Evolutionary conservation across 2,329 filamentous ascomycete genomes (phyloP).

Genomic region (Monosporascus sp.): DNA sequence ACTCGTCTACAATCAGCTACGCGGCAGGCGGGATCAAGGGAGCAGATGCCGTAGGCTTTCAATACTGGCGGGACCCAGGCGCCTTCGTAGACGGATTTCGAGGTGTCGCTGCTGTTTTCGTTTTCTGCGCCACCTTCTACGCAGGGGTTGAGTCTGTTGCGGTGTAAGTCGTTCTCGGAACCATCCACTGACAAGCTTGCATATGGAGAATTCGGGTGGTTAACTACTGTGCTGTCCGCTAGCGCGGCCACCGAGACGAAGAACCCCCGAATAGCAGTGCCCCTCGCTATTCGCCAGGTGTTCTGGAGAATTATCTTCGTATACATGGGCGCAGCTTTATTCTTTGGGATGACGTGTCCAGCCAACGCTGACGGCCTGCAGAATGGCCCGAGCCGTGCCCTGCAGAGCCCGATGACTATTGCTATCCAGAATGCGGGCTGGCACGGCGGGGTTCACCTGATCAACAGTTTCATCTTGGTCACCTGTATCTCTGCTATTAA

Average conservation of each 20-base stretch:
- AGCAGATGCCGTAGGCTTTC: constrained; percentile 58
- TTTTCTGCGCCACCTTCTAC: constrained; percentile 66
- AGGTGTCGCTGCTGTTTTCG: constrained; percentile 60
- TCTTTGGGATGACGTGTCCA: constrained; percentile 69
- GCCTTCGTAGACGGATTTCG: constrained; percentile 65
- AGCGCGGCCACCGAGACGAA: constrained; percentile 53
- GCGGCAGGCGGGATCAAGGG: constrained; percentile 62
- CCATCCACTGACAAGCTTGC: too few relatives aligned
- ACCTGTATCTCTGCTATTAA: constrained; percentile 70
- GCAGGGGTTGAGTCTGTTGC: constrained; percentile 58
- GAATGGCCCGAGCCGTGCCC: constrained; percentile 54
- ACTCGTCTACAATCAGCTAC: constrained; percentile 37
- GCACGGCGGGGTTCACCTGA: constrained; percentile 66
- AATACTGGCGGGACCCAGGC: constrained; percentile 67
- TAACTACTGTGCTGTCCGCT: not conserved
- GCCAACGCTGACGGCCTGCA: constrained; percentile 60
- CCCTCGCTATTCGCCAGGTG: constrained; percentile 53
- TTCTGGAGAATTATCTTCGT: constrained; percentile 58
- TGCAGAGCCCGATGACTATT: constrained; percentile 69
- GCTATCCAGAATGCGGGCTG: constrained; percentile 70
- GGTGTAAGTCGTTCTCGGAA: constrained; percentile 55
- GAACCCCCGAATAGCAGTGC: constrained; percentile 51
- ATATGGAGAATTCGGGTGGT: not conserved
- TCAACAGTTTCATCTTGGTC: constrained; percentile 72
- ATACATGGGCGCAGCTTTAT: constrained; percentile 66